Conservation (phyloP, 768 basidiomycete species). For the Collybiopsis confluens region DNA sequence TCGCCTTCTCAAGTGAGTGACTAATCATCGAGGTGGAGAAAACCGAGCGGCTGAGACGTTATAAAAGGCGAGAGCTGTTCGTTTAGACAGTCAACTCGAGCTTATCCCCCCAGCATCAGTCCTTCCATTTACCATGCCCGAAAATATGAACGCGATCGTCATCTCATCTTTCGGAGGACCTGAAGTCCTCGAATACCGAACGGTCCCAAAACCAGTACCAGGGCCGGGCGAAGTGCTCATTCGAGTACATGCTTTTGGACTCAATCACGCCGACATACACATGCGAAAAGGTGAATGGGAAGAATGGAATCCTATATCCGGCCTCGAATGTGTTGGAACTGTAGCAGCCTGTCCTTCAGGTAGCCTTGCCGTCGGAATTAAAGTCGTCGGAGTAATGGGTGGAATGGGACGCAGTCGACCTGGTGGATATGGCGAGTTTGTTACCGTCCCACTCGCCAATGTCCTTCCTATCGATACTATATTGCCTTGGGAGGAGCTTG, state of each 20-base stretch:
- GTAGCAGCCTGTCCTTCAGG: conserved; percentile 8
- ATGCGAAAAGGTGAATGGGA: conserved; percentile 22
- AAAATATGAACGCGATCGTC: conserved; percentile 18
- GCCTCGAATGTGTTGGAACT: conserved; percentile 20
- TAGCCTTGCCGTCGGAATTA: conserved; percentile 11
- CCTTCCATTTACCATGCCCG: no score
- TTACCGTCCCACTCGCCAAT: neutral
- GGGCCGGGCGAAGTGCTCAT: conserved; percentile 15
- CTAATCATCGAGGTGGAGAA: no score
- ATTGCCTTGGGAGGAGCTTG: conserved; percentile 16
- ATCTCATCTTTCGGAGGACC: conserved; percentile 13
- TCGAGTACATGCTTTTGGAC: conserved; percentile 16
- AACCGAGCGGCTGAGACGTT: no score
- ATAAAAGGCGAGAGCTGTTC: no score
- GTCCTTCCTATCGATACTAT: neutral
- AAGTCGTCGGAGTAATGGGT: conserved; percentile 18
- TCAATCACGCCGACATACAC: conserved; percentile 22
- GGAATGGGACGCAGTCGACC: conserved; percentile 16
- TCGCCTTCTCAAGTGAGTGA: no score
- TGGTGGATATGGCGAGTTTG: conserved; percentile 9
- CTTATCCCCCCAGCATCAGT: no score
- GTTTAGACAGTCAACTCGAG: no score
- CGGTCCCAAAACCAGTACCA: conserved; percentile 11
- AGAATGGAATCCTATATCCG: conserved; percentile 17
- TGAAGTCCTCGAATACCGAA: conserved; percentile 10